Base-by-base conservation (phyloP, 1,284 basidiomycete genomes). In the Irpex sp. region DNA sequence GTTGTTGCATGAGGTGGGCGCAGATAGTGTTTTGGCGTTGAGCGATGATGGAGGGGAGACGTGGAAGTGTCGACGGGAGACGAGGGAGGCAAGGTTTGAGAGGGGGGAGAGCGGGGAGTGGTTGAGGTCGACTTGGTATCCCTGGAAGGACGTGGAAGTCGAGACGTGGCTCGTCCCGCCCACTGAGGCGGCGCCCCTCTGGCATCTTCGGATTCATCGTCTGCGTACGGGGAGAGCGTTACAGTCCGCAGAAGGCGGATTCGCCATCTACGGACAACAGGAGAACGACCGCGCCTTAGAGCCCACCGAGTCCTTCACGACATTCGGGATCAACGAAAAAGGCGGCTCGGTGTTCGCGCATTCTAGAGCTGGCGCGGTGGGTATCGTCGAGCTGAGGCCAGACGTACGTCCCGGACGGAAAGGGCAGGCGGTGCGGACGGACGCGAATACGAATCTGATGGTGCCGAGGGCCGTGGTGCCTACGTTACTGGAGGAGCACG, bases 91-190 rank as follows among this genome's bases (percentile, higher is more conserved):
- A 13, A 75, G 82, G 57, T 80, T 92, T 58, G 87, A 89, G 68
- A 75, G 81, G 56, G 79, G 90, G 58, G 86, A 89, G 67, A 75
- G 73, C 65, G 81, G 70, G 44, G 78, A 72, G 63, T 86, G 86
- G 82, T 77, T 93, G 52, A 78, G 84, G 60, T 85, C 85, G 47
- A 84, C 83, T 75, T 93, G 91, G 91, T 82, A 83, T 67, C 89
- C 90, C 3, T 93, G 87, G 87, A 78, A 79, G 54, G 89, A 85
- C 70, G 88, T 91, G 21, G 78, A 84, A 62, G 85, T 92, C 54
- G 89, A 92, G 76, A 92, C 90, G 13, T 90, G 87, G 85, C 80
- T 92, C 21, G 75, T 91, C 9, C 89, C 90, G 0, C 89, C 91
- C 0, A 77, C 80, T 13, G 66, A 71, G 9, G 81, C 74, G 4